Percentiles rank a stretch among this genome's conserved stretches.
Evolutionary conservation across 176 grass and related monocot species (phyloP).

Genomic region (Zoysia japonica): DNA sequence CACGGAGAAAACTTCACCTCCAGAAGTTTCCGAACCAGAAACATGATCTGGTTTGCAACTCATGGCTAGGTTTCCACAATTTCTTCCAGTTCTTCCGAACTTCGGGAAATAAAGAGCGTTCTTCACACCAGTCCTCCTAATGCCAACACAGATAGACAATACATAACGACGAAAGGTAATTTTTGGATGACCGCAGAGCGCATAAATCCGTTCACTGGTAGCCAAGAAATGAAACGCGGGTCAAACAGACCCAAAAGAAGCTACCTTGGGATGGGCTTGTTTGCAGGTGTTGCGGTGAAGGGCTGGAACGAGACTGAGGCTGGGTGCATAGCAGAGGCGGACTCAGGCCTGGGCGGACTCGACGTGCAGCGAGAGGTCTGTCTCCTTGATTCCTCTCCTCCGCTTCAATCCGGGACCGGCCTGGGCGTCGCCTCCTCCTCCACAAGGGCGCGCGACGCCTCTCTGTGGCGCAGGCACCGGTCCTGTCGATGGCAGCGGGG

Average conservation of each 20-base stretch:
- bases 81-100: constrained; percentile 32
- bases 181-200: constrained; percentile 4
- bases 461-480: neutral
- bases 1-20: constrained; percentile 30
- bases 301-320: constrained; percentile 20
- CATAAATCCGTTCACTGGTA: neutral
- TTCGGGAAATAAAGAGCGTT: constrained; percentile 29
- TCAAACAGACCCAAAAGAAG: neutral
- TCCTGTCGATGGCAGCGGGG: neutral
- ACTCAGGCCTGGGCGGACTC: neutral
- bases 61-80: constrained; percentile 32
- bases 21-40: neutral
- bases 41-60: constrained; percentile 26
- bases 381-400: neutral
- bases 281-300: neutral
- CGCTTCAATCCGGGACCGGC: neutral
- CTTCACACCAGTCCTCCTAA: constrained; percentile 40
- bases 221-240: constrained; percentile 6
- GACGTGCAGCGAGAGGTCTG: neutral
- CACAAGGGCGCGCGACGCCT: neutral
- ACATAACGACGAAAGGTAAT: neutral
- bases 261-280: constrained; percentile 16
- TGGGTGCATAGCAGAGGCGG: constrained; percentile 33
- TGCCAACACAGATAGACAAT: neutral
- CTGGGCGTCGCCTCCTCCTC: neutral